These are phyloP conservation scores for Ustulina deusta DNA, from an alignment of 2,329 filamentous ascomycete species.

Conservation along the genomic window DNA sequence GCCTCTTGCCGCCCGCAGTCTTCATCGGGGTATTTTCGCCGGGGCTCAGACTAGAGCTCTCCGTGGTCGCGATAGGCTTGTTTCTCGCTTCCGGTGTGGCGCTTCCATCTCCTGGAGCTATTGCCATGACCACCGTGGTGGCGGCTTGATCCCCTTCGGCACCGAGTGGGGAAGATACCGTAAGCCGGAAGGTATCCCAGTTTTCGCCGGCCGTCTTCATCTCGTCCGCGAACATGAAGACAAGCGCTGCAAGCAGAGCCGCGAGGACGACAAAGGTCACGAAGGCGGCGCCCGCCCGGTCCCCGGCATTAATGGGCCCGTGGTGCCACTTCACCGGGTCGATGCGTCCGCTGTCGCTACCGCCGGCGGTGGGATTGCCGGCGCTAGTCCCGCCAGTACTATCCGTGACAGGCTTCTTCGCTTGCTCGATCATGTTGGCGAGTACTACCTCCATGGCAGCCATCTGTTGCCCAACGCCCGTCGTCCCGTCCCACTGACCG, in stretches of 20 bases:
- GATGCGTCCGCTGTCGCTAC: conserved; percentile 59
- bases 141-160: neutral
- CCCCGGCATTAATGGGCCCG: conserved; percentile 65
- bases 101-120: neutral
- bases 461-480: conserved; percentile 78
- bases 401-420: conserved; percentile 55
- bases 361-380: conserved; percentile 61
- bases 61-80: conserved; percentile 15
- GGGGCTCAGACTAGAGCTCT: neutral
- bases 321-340: conserved; percentile 45
- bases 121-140: neutral
- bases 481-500: conserved; percentile 67
- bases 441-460: conserved; percentile 74
- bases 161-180: conserved; percentile 10
- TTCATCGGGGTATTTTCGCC: neutral
- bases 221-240: conserved; percentile 65
- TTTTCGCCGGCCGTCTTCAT: conserved; percentile 40
- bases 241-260: conserved; percentile 64
- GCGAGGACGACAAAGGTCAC: conserved; percentile 69
- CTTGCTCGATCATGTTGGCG: conserved; percentile 66
- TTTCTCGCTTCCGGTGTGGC: conserved; percentile 10
- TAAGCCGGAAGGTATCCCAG: conserved; percentile 4
- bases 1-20: too few species aligned
- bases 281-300: conserved; percentile 76
- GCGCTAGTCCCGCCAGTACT: conserved; percentile 63